Percentiles rank a stretch among this genome's conserved stretches.
These are phyloP conservation scores for Penstemon barbatus DNA, from an alignment of 257 asterid genomes.

Conservation along the genomic window DNA sequence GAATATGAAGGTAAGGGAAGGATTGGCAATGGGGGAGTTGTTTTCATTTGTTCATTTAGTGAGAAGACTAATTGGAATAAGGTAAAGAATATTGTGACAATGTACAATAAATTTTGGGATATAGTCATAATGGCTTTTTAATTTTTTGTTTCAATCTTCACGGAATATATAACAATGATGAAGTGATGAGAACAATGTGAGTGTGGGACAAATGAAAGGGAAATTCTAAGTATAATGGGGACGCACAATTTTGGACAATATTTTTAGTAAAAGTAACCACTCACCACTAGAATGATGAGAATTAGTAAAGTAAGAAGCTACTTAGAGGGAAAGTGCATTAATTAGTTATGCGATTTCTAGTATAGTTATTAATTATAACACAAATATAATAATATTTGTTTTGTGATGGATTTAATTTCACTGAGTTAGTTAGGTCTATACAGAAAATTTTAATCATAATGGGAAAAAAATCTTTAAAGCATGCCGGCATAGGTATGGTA, in stretches of 20 bases:
- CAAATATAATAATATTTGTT: too few relatives aligned
- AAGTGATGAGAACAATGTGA: slow-evolving; percentile 12
- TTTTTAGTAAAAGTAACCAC: too few relatives aligned
- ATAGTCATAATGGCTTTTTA: slow-evolving; percentile 14
- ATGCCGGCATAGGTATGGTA: slow-evolving; percentile 23
- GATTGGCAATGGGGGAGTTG: slow-evolving; percentile 87
- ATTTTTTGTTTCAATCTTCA: background rate
- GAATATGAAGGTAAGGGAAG: slow-evolving; percentile 76
- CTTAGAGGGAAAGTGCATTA: too few relatives aligned
- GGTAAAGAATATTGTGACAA: slow-evolving; percentile 24
- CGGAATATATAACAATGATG: background rate
- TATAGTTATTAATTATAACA: too few relatives aligned
- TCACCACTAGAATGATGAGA: too few relatives aligned
- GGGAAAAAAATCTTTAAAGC: slow-evolving; percentile 11
- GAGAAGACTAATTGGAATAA: slow-evolving; percentile 26
- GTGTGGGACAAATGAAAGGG: background rate
- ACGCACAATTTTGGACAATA: too few relatives aligned
- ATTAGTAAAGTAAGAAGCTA: too few relatives aligned
- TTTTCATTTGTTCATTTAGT: background rate
- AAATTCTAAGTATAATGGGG: too few relatives aligned
- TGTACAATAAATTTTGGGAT: slow-evolving; percentile 15
- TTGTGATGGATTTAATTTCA: too few relatives aligned
- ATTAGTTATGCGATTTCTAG: too few relatives aligned
- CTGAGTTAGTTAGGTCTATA: background rate
- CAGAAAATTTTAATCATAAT: background rate